Percentiles rank a stretch among this genome's conserved stretches.
phyloP scores from a whole-genome alignment of 768 basidiomycete species.

The Tulasnella sp. region DNA sequence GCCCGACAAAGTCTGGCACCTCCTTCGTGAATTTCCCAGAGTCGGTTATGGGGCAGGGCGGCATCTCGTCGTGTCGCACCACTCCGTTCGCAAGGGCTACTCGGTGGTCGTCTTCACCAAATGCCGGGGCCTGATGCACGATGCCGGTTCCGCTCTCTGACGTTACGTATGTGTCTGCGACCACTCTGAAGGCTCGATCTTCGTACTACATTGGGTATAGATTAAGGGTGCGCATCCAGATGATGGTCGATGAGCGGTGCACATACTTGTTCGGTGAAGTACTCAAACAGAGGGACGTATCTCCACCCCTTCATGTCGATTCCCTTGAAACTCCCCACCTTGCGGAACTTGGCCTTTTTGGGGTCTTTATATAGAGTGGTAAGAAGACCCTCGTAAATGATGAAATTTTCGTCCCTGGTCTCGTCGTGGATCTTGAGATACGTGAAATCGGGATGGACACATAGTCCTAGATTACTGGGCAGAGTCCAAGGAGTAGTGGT shows the following conservation, averaged over 20 bases:
- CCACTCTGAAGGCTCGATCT: constrained; percentile 86
- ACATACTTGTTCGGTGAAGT: constrained; percentile 90
- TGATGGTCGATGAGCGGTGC: background rate
- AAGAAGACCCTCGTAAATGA: constrained; percentile 86
- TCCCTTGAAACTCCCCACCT: constrained; percentile 84
- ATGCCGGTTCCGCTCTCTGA: constrained; percentile 94
- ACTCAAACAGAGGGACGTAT: constrained; percentile 93
- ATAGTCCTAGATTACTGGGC: constrained; percentile 92
- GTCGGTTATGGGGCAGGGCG: constrained; percentile 95
- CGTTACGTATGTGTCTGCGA: constrained; percentile 92
- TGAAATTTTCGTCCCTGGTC: constrained; percentile 83
- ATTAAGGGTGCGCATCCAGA: constrained; percentile 19
- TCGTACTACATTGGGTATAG: constrained; percentile 62
- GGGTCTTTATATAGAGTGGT: constrained; percentile 92
- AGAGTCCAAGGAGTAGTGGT: constrained; percentile 99
- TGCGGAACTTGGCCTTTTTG: constrained; percentile 96
- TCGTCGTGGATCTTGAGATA: constrained; percentile 97
- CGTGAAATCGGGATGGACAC: constrained; percentile 93
- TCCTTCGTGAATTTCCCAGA: constrained; percentile 82
- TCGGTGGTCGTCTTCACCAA: constrained; percentile 98
- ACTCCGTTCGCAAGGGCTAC: constrained; percentile 84
- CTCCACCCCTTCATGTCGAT: constrained; percentile 94
- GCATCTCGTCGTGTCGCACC: constrained; percentile 85
- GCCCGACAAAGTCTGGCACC: constrained; percentile 86
- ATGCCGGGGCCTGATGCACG: constrained; percentile 97